Evolutionary conservation across 2,329 filamentous ascomycete species (phyloP).

Genomic region (Ciborinia camelliae): DNA sequence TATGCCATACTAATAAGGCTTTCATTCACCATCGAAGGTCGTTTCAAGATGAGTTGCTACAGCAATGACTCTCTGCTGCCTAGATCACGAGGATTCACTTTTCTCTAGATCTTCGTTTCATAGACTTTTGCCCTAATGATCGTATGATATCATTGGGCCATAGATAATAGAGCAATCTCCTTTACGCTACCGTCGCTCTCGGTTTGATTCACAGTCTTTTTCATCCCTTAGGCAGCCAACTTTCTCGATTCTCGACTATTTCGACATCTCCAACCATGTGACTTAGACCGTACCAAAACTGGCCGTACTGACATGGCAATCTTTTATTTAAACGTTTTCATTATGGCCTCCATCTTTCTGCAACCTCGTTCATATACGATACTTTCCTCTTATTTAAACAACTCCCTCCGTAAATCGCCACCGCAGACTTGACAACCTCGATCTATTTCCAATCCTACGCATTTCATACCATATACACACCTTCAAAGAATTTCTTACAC

Average conservation of each 20-base stretch:
- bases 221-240: not conserved
- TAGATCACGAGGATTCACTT: not conserved
- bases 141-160: not conserved
- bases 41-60: not conserved
- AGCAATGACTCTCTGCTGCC: not conserved
- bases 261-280: not conserved
- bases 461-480: too few species aligned
- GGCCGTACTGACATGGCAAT: not conserved
- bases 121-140: not conserved
- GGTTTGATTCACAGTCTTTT: not conserved
- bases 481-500: not conserved
- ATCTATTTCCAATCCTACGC: not conserved
- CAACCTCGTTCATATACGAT: not conserved
- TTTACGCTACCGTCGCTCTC: not conserved
- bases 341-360: not conserved
- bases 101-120: not conserved
- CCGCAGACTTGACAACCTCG: not conserved
- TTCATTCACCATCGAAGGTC: not conserved
- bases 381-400: not conserved
- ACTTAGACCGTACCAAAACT: not conserved
- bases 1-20: not conserved
- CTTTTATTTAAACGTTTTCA: not conserved
- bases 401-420: not conserved
- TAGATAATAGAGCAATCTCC: not conserved
- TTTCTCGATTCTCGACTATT: not conserved